Percentiles rank a stretch among this genome's conserved stretches.
These are phyloP conservation scores for Cymodocea nodosa DNA, from an alignment of 116 monocot genomes.

Conservation along the genomic window DNA sequence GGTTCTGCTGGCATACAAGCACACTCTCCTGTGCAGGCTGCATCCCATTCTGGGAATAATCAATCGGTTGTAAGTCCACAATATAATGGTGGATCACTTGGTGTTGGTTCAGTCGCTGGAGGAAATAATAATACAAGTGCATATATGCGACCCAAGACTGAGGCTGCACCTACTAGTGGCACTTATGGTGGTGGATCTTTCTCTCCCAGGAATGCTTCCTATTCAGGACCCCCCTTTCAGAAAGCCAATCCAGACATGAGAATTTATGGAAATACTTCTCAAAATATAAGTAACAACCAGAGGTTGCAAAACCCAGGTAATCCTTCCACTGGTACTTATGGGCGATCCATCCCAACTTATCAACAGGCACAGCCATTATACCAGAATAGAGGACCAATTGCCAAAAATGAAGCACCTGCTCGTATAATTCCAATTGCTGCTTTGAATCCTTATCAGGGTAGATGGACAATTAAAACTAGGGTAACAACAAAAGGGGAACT, in stretches of 20 bases:
- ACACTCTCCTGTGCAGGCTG: conserved; percentile 1
- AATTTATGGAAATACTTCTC: conserved; percentile 4
- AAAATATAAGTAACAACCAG: conserved; percentile 10
- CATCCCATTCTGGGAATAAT: conserved; percentile 10
- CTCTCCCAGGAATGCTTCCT: conserved; percentile 1
- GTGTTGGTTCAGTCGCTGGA: background rate
- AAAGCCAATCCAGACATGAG: conserved; percentile 5
- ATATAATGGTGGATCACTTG: conserved; percentile 4
- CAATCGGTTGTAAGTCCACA: conserved; percentile 3
- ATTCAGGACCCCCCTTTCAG: background rate
- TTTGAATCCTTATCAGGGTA: conserved; percentile 28
- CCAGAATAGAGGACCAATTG: conserved; percentile 27
- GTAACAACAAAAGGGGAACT: conserved; percentile 28
- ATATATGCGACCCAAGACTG: conserved; percentile 9
- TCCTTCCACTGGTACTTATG: conserved; percentile 13
- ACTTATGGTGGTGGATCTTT: conserved; percentile 5
- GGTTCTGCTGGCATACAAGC: conserved; percentile 6
- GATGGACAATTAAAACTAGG: conserved; percentile 30
- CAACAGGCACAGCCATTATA: conserved; percentile 16
- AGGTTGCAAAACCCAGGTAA: conserved; percentile 8
- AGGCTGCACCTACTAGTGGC: conserved; percentile 2
- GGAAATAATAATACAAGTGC: conserved; percentile 2
- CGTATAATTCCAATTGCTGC: conserved; percentile 17
- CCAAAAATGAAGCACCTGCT: conserved; percentile 25
- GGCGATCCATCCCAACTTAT: conserved; percentile 13